phyloP scores from a whole-genome alignment of 2,329 filamentous ascomycete species.

The Escovopsis sp. region DNA sequence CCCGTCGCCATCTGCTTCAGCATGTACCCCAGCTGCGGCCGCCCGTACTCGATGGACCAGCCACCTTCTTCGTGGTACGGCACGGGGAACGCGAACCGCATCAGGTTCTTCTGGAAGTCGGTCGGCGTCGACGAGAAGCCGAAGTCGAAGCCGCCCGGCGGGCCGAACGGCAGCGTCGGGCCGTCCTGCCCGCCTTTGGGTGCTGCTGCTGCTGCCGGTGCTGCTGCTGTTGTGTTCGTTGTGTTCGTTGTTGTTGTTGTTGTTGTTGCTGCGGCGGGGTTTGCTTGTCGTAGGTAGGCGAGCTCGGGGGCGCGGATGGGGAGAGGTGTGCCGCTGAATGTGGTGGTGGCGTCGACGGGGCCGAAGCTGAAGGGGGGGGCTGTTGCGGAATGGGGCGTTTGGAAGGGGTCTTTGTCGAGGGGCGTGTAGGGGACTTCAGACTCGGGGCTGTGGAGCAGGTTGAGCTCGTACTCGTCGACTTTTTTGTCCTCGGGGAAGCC shows the following conservation, averaged over 20 bases:
- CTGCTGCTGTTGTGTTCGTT: too few relatives aligned
- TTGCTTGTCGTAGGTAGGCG: slow-evolving; percentile 37
- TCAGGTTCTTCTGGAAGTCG: slow-evolving; percentile 74
- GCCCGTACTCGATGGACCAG: slow-evolving; percentile 85
- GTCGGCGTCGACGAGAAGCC: slow-evolving; percentile 75
- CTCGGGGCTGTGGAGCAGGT: slow-evolving; percentile 21
- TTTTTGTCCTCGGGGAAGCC: slow-evolving; percentile 28
- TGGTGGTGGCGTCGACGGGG: slow-evolving; percentile 6
- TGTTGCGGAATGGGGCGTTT: slow-evolving; percentile 13
- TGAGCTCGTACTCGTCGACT: slow-evolving; percentile 11
- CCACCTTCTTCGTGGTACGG: slow-evolving; percentile 56
- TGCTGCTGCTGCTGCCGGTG: too few relatives aligned
- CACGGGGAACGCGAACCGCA: slow-evolving; percentile 75
- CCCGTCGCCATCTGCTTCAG: slow-evolving; percentile 66
- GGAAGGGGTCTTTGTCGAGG: slow-evolving; percentile 31
- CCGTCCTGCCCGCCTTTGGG: slow-evolving; percentile 19
- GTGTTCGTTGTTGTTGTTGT: too few relatives aligned
- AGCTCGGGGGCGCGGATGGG: slow-evolving; percentile 35
- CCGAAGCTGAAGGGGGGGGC: slow-evolving; percentile 8
- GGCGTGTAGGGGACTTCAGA: slow-evolving; percentile 41
- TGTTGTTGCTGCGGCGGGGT: slow-evolving; percentile 12
- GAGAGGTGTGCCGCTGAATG: too few relatives aligned
- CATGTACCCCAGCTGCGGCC: slow-evolving; percentile 78
- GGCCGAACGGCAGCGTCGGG: slow-evolving; percentile 41
- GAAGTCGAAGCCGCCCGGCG: slow-evolving; percentile 54